A percentile compares a stretch with the other conserved stretches of the same genome.
phyloP scores from a whole-genome alignment of 805 yeast species.

The Spencermartinsiella europaea region DNA sequence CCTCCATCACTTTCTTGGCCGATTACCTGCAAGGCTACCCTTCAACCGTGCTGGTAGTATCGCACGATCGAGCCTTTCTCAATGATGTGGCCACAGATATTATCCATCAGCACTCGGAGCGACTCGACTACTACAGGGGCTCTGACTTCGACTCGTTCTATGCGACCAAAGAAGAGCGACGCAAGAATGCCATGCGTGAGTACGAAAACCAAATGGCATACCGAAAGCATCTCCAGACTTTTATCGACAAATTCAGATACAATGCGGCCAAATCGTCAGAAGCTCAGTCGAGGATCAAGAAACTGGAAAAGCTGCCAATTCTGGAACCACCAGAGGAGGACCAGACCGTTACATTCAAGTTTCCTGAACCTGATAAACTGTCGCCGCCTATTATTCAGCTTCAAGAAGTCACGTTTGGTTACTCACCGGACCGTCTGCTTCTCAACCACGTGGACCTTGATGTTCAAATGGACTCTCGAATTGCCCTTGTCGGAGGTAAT shows the following conservation, averaged over 20 bases:
- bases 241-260: slow-evolving; percentile 93
- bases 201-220: slow-evolving; percentile 97
- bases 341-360: slow-evolving; percentile 72
- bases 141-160: slow-evolving; percentile 91
- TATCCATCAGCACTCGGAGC: slow-evolving; percentile 94
- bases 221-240: slow-evolving; percentile 87
- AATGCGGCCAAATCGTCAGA: slow-evolving; percentile 97
- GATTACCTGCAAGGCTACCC: slow-evolving; percentile 86
- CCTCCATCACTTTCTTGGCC: slow-evolving; percentile 91
- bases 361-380: slow-evolving; percentile 90
- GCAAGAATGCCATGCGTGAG: slow-evolving; percentile 88
- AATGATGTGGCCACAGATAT: slow-evolving; percentile 99
- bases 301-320: slow-evolving; percentile 88
- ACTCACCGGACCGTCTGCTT: slow-evolving; percentile 57
- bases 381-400: slow-evolving; percentile 93
- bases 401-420: slow-evolving; percentile 83
- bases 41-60: slow-evolving; percentile 88
- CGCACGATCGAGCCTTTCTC: slow-evolving; percentile 95
- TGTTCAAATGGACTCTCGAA: slow-evolving; percentile 89
- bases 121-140: slow-evolving; percentile 88
- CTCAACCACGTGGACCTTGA: slow-evolving; percentile 78
- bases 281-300: slow-evolving; percentile 97
- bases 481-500: slow-evolving; percentile 97
- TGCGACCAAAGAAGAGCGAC: slow-evolving; percentile 89
- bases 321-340: slow-evolving; percentile 95